These are phyloP conservation scores for Solioccasus polychromus DNA, from an alignment of 768 basidiomycete species.

Conservation along the genomic window DNA sequence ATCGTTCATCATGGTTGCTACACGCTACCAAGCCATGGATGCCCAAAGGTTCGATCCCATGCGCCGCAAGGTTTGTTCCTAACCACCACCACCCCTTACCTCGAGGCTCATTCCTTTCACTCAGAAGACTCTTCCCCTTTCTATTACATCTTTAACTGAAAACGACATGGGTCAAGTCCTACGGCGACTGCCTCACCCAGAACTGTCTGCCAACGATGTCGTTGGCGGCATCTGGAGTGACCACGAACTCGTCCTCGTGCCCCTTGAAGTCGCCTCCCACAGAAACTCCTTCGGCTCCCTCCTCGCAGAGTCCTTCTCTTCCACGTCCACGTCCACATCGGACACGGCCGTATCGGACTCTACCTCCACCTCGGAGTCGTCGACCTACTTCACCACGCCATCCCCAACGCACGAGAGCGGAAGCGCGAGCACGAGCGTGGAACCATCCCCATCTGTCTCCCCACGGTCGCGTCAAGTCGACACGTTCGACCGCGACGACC, in stretches of 20 bases:
- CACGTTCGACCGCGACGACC: constrained; percentile 29
- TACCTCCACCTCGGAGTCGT: constrained; percentile 11
- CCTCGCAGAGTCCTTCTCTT: constrained; percentile 15
- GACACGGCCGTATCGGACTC: constrained; percentile 5
- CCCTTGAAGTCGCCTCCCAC: constrained; percentile 23
- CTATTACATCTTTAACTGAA: constrained; percentile 10
- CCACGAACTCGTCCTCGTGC: constrained; percentile 34
- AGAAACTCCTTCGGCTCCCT: constrained; percentile 17
- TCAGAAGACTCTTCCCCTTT: constrained; percentile 19
- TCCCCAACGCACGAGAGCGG: constrained; percentile 12
- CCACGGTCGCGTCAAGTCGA: constrained; percentile 20
- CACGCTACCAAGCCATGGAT: constrained; percentile 31
- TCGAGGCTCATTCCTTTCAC: constrained; percentile 19
- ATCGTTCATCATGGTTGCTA: constrained; percentile 25
- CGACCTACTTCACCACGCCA: constrained; percentile 23
- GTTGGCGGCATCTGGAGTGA: constrained; percentile 34
- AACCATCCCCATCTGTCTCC: constrained; percentile 6
- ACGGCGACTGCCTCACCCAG: constrained; percentile 20
- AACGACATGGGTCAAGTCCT: constrained; percentile 29
- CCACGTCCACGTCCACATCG: constrained; percentile 9
- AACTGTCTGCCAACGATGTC: constrained; percentile 12
- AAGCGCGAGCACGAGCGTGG: neutral
- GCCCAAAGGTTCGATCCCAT: constrained; percentile 33
- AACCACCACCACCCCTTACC: constrained; percentile 12
- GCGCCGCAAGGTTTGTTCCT: constrained; percentile 25